Conservation (phyloP, 495 filamentous ascomycete species). For the Penicillium longicatenatum region DNA sequence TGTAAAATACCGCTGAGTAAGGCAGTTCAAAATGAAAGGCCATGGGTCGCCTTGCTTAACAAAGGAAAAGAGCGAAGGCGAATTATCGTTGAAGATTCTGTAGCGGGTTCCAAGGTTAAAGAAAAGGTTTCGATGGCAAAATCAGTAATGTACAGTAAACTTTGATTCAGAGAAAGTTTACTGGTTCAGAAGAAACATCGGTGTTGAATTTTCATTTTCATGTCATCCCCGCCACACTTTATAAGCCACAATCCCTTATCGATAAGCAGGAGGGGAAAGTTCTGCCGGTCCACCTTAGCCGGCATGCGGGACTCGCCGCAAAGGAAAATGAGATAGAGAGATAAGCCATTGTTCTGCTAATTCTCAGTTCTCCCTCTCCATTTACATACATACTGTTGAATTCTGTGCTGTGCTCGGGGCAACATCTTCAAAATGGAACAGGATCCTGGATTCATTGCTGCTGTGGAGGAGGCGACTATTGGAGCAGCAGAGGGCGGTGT, state of each 20-base stretch:
- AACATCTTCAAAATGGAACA: slow-evolving; percentile 48
- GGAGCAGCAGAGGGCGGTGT: slow-evolving; percentile 75
- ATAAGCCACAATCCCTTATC: slow-evolving; percentile 26
- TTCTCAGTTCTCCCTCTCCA: not conserved
- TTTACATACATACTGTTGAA: no score
- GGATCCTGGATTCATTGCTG: slow-evolving; percentile 55
- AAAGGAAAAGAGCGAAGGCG: not conserved
- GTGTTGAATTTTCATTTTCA: not conserved
- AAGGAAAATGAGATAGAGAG: slow-evolving; percentile 1
- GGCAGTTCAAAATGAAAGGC: not conserved
- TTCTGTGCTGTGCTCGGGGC: no score
- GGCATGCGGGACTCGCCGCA: slow-evolving; percentile 22
- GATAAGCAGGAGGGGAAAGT: slow-evolving; percentile 25
- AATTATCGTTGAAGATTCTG: not conserved
- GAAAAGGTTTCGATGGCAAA: not conserved
- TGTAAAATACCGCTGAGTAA: slow-evolving; percentile 10
- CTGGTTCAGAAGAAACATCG: not conserved
- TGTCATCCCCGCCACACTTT: slow-evolving; percentile 11
- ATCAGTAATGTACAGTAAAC: not conserved
- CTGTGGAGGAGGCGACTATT: slow-evolving; percentile 75
- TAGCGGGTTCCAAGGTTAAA: not conserved
- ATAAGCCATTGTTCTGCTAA: not conserved
- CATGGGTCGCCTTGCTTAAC: not conserved
- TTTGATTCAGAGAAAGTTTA: not conserved
- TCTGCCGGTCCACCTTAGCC: slow-evolving; percentile 22